Percentiles rank a stretch among this genome's conserved stretches.
Evolutionary conservation across 2,329 filamentous ascomycete genomes (phyloP).

Genomic region (Venturia asperata): DNA sequence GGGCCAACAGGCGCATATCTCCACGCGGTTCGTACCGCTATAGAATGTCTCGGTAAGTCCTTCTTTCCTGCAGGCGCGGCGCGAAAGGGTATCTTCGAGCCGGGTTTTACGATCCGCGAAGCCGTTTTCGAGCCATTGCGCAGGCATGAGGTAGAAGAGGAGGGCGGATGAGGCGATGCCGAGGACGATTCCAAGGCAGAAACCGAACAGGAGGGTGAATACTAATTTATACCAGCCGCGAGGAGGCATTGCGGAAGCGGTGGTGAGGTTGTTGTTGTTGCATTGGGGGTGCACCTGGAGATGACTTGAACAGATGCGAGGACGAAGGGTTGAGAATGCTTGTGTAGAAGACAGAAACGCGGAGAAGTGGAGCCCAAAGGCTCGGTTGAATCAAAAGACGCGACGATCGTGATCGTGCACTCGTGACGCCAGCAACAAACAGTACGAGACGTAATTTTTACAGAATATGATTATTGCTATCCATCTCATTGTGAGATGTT

Average conservation of each 20-base stretch:
- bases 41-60: slow-evolving; percentile 12
- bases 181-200: slow-evolving; percentile 17
- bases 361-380: background rate
- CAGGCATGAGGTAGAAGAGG: slow-evolving; percentile 15
- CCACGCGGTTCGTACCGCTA: slow-evolving; percentile 4
- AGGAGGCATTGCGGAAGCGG: slow-evolving; percentile 8
- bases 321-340: background rate
- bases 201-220: slow-evolving; percentile 16
- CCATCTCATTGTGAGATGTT: too few species aligned
- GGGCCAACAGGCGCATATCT: slow-evolving; percentile 17
- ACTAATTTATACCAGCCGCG: slow-evolving; percentile 18
- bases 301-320: background rate
- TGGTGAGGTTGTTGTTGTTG: background rate
- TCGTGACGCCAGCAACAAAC: too few species aligned
- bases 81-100: background rate
- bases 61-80: slow-evolving; percentile 9
- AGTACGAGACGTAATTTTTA: too few species aligned
- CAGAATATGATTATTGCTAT: too few species aligned
- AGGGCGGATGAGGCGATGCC: slow-evolving; percentile 18
- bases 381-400: background rate
- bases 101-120: slow-evolving; percentile 13
- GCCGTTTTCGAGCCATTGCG: slow-evolving; percentile 18
- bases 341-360: background rate
- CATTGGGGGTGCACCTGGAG: background rate
- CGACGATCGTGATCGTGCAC: too few species aligned